These are phyloP conservation scores for Geranomyces michiganensis DNA, from an alignment of 192 early-diverging fungal species.

Conservation along the genomic window DNA sequence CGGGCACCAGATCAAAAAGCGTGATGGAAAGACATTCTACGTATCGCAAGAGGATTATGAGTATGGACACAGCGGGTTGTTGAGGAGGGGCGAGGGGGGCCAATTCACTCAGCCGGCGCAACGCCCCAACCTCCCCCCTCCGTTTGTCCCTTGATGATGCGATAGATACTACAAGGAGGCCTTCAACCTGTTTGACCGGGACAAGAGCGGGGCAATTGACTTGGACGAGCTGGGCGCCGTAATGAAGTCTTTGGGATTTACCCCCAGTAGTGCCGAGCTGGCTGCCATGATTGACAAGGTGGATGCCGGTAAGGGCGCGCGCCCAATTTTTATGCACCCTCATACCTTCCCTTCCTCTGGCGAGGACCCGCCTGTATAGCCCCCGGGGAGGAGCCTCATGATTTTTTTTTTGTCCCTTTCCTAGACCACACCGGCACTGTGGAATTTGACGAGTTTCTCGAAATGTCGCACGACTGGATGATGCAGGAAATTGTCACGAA, in stretches of 20 bases:
- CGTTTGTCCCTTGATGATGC: not conserved
- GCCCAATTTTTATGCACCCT: not conserved
- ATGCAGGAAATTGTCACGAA: conserved; percentile 32
- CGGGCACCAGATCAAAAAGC: conserved; percentile 12
- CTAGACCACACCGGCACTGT: conserved; percentile 27
- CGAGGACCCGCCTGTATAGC: too few species aligned
- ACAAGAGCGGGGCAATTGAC: conserved; percentile 51
- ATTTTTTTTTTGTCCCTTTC: not conserved
- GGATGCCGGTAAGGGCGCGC: conserved; percentile 35
- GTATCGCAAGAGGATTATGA: conserved; percentile 37
- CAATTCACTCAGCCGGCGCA: too few species aligned
- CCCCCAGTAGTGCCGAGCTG: conserved; percentile 43
- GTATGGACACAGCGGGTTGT: not conserved
- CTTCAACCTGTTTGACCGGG: conserved; percentile 50
- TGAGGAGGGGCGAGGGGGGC: too few species aligned
- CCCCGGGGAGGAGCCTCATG: too few species aligned
- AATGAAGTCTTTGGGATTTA: conserved; percentile 35
- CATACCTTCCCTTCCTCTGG: too few species aligned
- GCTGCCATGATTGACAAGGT: conserved; percentile 46
- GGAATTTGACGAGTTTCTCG: conserved; percentile 54
- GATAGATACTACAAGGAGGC: conserved; percentile 31
- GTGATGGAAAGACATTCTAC: conserved; percentile 18
- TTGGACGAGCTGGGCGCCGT: conserved; percentile 46
- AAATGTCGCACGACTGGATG: conserved; percentile 34
- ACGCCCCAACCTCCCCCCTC: too few species aligned